Evolutionary conservation across 2,329 filamentous ascomycete species (phyloP), one percentile per base, ranked within the genome.

Genomic region (Coniosporium tulheliwenetii): DNA sequence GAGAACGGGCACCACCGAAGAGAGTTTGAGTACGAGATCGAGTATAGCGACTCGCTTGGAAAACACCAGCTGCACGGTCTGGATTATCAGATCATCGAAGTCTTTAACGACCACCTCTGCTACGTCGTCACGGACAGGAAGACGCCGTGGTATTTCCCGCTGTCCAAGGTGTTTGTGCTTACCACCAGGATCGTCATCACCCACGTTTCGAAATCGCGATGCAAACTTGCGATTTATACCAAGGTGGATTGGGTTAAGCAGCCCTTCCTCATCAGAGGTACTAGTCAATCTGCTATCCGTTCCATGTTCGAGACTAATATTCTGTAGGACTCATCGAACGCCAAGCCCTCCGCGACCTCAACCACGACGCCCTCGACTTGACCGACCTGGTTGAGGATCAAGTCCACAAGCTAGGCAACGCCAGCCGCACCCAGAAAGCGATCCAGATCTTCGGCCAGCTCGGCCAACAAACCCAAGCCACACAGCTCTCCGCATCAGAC

Each of bases 151-250:
- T 85, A 94, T 64, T 69, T 96, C 32, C 91, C 91, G 10, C 79
- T 86, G 55, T 76, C 80, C 40, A 70, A 77, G 38, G 73, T 77
- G 39, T 93, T 96, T 62, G 79, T 80, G 50, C 67, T 95, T 15
- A 75, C 93, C 43, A 89, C 77, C 48, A 95, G 94, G 61, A 78
- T 94, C 46, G 85, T 95, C 47, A 91, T 98, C 46, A 95, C 91
- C 2, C 85, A 96, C 54, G 73, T 89, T 44, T 79, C 85, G 40
- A 96, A 96, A 62, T 86, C 84, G 10, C 86, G 81, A 58, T 93
- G 85, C 60, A 95, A 91, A 63, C 73, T 98, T 41, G 81, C 86
- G 19, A 75, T 96, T 36, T 93, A 85, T 61, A 83, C 79, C 40
- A 82, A 81, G 52, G 76, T 94, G n/a, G 82, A 85, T 50, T 96